Evolutionary conservation across 208 protist species (phyloP), one percentile per base, ranked within the genome.

Genomic region (Naegleria fowleri): DNA sequence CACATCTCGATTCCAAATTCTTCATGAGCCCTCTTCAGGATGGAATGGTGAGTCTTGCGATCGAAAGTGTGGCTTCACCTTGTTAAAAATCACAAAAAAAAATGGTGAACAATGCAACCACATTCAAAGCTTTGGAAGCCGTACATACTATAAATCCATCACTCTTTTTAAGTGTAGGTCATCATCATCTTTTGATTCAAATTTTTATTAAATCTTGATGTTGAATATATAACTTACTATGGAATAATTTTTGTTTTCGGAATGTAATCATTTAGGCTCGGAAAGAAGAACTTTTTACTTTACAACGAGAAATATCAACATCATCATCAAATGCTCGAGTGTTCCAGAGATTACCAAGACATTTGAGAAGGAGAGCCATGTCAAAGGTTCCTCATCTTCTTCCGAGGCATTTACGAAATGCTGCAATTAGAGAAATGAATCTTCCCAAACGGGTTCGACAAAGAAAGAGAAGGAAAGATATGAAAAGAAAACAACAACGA

Each of bases 301-400:
- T 67, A 15, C 55, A 67, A 67, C 11, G 55, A 67, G 55, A 67
- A 67, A 29, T 67, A 29, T 67, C 22, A 67, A 29, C 55, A 67
- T 67, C 55, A 67, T 67, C 55, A 67, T 15, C 19, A 4, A 67
- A 29, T 67, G 55, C 55, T 67, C 2, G 83, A 29, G 33, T 51
- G n/a, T 87, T 87, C 43, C 83, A 87, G 43, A 87, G 40, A n/a
- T 48, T 87, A 48, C 83, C 83, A 48, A 87, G 83, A 87, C 29
- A 87, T 87, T 40, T 29, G 19, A 40, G 83, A 87, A 87, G 83
- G 33, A 40, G 83, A 29, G 29, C 15, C 15, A 87, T 87, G 83
- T 40, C 29, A 40, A 25, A 40, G 6, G 33, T 40, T 51, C 83
- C 83, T 87, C 83, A 87, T n/a, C 33, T 87, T 29, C 40, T 87